phyloP scores from a whole-genome alignment of 441 rosid genomes.

The Geranium incanum region DNA sequence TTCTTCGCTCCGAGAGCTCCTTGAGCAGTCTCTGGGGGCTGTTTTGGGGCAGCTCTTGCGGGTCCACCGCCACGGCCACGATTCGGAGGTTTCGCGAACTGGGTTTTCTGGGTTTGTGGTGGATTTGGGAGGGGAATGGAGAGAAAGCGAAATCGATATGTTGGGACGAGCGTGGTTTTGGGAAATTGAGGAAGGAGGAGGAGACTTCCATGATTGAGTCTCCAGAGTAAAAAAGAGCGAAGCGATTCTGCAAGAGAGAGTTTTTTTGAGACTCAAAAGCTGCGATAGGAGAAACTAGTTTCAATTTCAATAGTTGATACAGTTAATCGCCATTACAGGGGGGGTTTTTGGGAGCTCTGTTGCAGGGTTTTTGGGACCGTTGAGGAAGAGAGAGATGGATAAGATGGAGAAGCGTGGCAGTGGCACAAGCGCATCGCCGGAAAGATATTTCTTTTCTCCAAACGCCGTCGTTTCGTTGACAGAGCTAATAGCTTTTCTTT shows the following conservation, averaged over 20 bases:
- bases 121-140: conserved; percentile 16
- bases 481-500: too few species aligned
- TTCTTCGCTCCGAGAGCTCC: conserved; percentile 82
- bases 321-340: not conserved
- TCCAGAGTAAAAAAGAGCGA: not conserved
- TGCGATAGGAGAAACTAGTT: not conserved
- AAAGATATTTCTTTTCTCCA: not conserved
- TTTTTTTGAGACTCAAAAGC: too few species aligned
- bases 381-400: not conserved
- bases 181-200: conserved; percentile 13
- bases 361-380: not conserved
- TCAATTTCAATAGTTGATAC: not conserved
- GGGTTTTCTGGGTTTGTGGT: conserved; percentile 4
- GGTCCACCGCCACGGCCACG: conserved; percentile 16
- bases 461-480: too few species aligned
- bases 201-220: conserved; percentile 19
- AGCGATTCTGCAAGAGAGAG: too few species aligned
- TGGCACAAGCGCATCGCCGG: not conserved
- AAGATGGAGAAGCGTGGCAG: not conserved
- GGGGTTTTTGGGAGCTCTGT: not conserved
- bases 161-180: conserved; percentile 8
- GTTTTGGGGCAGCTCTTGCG: conserved; percentile 45
- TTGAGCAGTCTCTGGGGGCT: conserved; percentile 88
- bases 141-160: conserved; percentile 15
- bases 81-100: not conserved